Evolutionary conservation across 768 basidiomycete species (phyloP).

Genomic region (Polyporus arcularius): DNA sequence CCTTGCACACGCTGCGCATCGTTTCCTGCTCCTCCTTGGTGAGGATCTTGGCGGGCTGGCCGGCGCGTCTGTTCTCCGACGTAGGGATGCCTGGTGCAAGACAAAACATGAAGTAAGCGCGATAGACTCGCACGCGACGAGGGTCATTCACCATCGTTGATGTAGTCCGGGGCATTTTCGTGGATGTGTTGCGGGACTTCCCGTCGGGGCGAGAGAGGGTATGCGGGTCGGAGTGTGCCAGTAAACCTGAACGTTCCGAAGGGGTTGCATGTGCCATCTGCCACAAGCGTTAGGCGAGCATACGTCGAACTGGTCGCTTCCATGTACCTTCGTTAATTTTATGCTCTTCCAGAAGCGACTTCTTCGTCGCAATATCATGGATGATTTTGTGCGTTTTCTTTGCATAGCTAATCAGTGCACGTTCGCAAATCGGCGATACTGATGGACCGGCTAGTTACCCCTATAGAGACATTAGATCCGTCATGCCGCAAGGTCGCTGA

Average conservation of each 20-base stretch:
- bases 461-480: not conserved
- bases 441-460: conserved; percentile 12
- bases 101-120: conserved; percentile 8
- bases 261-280: conserved; percentile 80
- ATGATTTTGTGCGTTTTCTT: conserved; percentile 84
- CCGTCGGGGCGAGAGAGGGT: conserved; percentile 83
- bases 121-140: conserved; percentile 28
- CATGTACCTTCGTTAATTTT: conserved; percentile 29
- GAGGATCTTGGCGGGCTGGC: conserved; percentile 67
- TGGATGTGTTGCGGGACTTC: conserved; percentile 80
- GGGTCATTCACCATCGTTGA: conserved; percentile 61
- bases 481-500: not conserved
- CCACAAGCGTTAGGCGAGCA: not conserved
- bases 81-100: conserved; percentile 52
- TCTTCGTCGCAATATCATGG: conserved; percentile 58
- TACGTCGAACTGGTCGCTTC: not conserved
- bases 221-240: conserved; percentile 76
- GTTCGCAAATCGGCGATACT: not conserved
- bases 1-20: conserved; percentile 85
- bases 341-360: conserved; percentile 28
- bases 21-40: conserved; percentile 78
- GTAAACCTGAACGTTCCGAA: conserved; percentile 79
- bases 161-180: conserved; percentile 76
- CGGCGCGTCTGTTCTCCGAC: conserved; percentile 58
- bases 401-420: not conserved